A percentile compares a stretch with the other conserved stretches of the same genome.
Conservation (phyloP, 2,329 filamentous ascomycete species). For the Knoxdaviesia capensis region DNA sequence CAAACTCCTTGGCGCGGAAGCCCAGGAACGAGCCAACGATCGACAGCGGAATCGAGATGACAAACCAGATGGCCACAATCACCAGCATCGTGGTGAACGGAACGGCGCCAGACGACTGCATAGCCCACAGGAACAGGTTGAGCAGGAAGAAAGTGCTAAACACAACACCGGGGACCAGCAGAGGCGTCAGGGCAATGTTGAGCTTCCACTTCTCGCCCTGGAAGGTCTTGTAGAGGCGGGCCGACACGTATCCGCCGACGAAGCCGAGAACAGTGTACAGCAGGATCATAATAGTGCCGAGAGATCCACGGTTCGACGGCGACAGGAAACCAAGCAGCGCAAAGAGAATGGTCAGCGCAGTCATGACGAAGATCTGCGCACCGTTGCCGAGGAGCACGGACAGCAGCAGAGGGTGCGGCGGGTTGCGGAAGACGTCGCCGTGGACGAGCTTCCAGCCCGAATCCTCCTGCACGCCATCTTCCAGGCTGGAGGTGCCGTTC, state of each 20-base stretch:
- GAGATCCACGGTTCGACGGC: constrained; percentile 81
- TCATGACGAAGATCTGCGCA: constrained; percentile 94
- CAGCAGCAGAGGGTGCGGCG: constrained; percentile 62
- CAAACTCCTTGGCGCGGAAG: constrained; percentile 53
- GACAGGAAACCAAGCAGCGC: constrained; percentile 88
- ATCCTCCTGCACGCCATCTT: constrained; percentile 89
- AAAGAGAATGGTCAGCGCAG: constrained; percentile 81
- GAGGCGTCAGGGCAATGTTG: constrained; percentile 73
- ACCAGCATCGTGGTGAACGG: constrained; percentile 95
- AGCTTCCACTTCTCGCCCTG: constrained; percentile 86
- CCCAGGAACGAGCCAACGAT: constrained; percentile 83
- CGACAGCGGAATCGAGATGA: constrained; percentile 85
- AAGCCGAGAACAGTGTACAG: constrained; percentile 87
- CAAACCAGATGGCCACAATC: constrained; percentile 84
- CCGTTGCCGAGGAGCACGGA: constrained; percentile 84
- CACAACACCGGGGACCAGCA: constrained; percentile 69
- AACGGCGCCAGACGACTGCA: constrained; percentile 78
- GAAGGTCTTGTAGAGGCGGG: constrained; percentile 86
- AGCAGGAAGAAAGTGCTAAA: constrained; percentile 83
- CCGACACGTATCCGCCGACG: constrained; percentile 76
- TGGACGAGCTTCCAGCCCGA: constrained; percentile 98
- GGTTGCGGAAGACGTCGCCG: constrained; percentile 87
- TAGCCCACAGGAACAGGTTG: constrained; percentile 90
- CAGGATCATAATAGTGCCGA: constrained; percentile 82
- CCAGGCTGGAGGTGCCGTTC: constrained; percentile 54